These are phyloP conservation scores for Exserohilum rostratum DNA, from an alignment of 2,329 filamentous ascomycete species.

Conservation along the genomic window DNA sequence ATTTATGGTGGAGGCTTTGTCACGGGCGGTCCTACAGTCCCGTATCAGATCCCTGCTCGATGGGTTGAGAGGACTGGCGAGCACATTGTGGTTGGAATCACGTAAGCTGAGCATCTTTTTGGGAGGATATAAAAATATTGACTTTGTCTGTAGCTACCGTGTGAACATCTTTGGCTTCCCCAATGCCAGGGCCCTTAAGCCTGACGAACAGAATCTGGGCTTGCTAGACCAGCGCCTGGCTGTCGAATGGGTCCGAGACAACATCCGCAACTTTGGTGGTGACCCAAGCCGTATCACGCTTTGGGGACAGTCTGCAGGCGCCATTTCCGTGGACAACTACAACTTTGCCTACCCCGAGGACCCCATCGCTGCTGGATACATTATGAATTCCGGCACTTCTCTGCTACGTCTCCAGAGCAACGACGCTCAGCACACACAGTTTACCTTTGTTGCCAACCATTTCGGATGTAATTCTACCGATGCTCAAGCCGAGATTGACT, in stretches of 20 bases:
- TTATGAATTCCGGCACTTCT: conserved; percentile 35
- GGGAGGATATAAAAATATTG: background rate
- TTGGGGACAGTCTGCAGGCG: conserved; percentile 50
- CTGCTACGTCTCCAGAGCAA: conserved; percentile 14
- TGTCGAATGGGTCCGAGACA: conserved; percentile 48
- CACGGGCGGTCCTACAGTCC: conserved; percentile 53
- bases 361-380: conserved; percentile 51
- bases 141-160: conserved; percentile 34
- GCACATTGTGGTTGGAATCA: conserved; percentile 44
- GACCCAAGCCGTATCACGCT: conserved; percentile 48
- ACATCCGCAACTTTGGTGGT: conserved; percentile 47
- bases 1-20: conserved; percentile 57
- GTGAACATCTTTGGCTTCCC: conserved; percentile 51
- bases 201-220: conserved; percentile 46
- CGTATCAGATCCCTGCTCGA: conserved; percentile 41
- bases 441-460: conserved; percentile 46
- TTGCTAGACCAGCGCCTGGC: conserved; percentile 49
- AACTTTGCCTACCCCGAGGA: conserved; percentile 57
- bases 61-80: conserved; percentile 46
- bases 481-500: conserved; percentile 40
- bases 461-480: conserved; percentile 41
- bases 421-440: conserved; percentile 43
- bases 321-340: conserved; percentile 54
- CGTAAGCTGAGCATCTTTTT: conserved; percentile 41
- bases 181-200: conserved; percentile 39